phyloP scores from a whole-genome alignment of 192 early-diverging fungal species.

The Coemansia sp. region DNA sequence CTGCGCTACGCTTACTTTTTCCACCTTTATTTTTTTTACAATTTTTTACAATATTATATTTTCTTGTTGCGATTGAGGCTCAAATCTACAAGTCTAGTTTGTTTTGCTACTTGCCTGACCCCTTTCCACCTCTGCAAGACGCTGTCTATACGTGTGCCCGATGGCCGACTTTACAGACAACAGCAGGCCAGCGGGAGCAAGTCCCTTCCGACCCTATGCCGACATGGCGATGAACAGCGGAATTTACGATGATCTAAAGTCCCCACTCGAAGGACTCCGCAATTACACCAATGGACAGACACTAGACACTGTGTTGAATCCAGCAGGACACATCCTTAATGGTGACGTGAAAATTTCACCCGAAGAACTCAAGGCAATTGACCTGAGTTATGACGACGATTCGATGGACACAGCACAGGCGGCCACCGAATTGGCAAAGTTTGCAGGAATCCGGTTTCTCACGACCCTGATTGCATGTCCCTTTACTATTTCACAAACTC shows the following conservation, averaged over 20 bases:
- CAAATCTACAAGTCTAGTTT: conserved; percentile 1
- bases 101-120: too few relatives aligned
- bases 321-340: too few relatives aligned
- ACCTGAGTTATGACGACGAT: conserved; percentile 16
- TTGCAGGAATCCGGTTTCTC: conserved; percentile 61
- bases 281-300: conserved; percentile 1
- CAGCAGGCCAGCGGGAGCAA: conserved; percentile 8
- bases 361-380: conserved; percentile 12
- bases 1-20: neutral
- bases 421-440: conserved; percentile 58
- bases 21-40: neutral
- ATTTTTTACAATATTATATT: neutral
- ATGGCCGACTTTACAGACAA: conserved; percentile 33
- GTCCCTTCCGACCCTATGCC: conserved; percentile 42
- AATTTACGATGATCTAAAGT: conserved; percentile 28
- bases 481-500: conserved; percentile 62
- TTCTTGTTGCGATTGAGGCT: neutral
- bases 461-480: conserved; percentile 58
- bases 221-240: conserved; percentile 9
- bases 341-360: too few relatives aligned
- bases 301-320: too few relatives aligned
- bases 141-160: conserved; percentile 1
- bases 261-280: conserved; percentile 34
- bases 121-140: too few relatives aligned
- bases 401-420: conserved; percentile 47